phyloP scores from a whole-genome alignment of 225 moss, liverwort and hornwort genomes.

The Physcomitrellopsis africana region DNA sequence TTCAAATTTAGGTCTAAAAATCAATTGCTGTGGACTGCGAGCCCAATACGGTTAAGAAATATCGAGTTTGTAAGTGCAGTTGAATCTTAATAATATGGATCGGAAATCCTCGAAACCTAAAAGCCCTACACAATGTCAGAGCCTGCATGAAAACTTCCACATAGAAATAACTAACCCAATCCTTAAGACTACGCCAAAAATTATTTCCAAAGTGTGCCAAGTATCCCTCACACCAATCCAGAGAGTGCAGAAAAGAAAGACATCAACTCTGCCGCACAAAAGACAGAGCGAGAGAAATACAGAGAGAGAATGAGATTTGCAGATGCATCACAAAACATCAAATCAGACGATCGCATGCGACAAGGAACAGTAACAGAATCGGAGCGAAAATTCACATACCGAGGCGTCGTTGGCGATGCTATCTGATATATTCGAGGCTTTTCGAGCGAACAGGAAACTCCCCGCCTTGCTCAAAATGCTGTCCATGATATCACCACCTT shows the following conservation, averaged over 20 bases:
- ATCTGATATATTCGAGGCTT: constrained; percentile 55
- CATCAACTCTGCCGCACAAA: no score
- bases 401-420: constrained; percentile 57
- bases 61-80: no score
- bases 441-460: constrained; percentile 56
- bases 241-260: no score
- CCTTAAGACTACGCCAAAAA: not conserved
- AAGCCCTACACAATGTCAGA: not conserved
- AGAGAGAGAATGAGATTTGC: not conserved
- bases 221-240: not conserved
- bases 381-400: constrained; percentile 35
- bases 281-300: not conserved
- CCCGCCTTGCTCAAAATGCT: constrained; percentile 54
- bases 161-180: not conserved
- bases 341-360: not conserved
- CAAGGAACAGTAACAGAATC: constrained; percentile 10
- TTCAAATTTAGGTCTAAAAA: no score
- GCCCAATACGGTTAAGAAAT: no score
- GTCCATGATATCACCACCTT: constrained; percentile 40
- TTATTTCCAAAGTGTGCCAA: not conserved
- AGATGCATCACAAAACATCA: not conserved
- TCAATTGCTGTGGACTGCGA: no score
- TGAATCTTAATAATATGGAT: not conserved
- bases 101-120: not conserved
- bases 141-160: not conserved